Base-by-base conservation (phyloP, 1,284 basidiomycete genomes). In the Cutaneotrichosporon cutaneum region DNA sequence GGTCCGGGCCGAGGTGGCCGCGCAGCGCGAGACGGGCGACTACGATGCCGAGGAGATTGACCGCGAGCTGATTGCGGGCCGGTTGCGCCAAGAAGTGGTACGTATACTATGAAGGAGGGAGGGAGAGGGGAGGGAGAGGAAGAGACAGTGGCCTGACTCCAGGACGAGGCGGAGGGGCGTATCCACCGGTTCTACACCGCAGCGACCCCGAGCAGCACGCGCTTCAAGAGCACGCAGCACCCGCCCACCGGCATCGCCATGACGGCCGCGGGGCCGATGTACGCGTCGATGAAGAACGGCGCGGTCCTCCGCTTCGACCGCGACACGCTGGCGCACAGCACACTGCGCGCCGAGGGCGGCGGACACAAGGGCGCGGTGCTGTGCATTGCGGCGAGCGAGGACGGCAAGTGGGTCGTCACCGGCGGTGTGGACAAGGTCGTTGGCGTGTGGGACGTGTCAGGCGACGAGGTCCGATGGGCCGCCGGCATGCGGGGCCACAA, bases 11-110 rank as follows among this genome's bases (percentile, higher is more conserved):
- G 86, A 90, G 65, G 84, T 83, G 21, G 78, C 90, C 50, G 71
- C 70, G 58, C 89, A 64, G 55, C 62, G 26, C 21, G 73, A 74
- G 55, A 90, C 91, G 33, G 90, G 88, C 33, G 91, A 93, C 64
- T 92, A 88, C 66, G 94, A 99, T 73, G 95, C 95, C 3, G 92
- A 91, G 0, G 92, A 94, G 68, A 87, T 95, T 54, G 94, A 98
- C 82, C 85, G 86, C 68, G 94, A 97, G 66, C 84, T 96, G 68
- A 92, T 99, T 65, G 90, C 92, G 48, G 85, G 92, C 18, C 83
- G 94, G 53, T 81, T 99, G 66, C 90, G 92, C 76, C 88, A 92
- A 76, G 93, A 95, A 80, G 91, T 94, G 21, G 82, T 83, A 58
- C 65, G 82, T 81, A 4, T 24, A n/a, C 35, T 13, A 24, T 45